Conservation (phyloP, 73 alveolate genomes). For the Symbiodinium natans region DNA sequence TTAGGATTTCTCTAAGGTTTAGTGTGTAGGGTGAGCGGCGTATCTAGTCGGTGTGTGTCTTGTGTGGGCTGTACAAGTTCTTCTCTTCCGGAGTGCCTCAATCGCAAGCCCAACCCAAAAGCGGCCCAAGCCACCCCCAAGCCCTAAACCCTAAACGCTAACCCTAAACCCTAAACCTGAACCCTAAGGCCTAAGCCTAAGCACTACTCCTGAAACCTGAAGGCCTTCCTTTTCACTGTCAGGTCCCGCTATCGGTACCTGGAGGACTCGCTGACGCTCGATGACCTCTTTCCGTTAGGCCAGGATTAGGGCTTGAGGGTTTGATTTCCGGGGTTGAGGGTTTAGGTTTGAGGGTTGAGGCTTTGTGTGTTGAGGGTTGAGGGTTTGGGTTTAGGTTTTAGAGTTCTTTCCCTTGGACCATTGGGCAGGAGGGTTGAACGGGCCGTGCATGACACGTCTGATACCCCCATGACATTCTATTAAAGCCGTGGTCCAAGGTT, state of each 20-base stretch:
- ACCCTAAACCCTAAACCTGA: neutral
- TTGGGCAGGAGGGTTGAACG: too few relatives aligned
- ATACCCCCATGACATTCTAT: neutral
- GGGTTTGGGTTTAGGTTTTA: neutral
- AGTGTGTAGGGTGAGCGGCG: neutral
- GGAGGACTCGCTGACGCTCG: constrained; percentile 29
- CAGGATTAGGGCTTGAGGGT: neutral
- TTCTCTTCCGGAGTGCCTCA: neutral
- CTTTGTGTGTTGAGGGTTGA: neutral
- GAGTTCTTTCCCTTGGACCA: neutral
- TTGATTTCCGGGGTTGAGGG: neutral
- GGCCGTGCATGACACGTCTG: constrained; percentile 5
- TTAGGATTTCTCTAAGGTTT: neutral
- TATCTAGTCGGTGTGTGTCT: neutral
- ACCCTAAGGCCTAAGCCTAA: neutral
- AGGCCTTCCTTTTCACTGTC: neutral
- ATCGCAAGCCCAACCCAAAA: neutral
- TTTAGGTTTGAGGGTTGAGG: neutral
- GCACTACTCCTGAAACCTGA: neutral
- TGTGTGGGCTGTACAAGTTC: neutral
- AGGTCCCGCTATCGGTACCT: constrained; percentile 53
- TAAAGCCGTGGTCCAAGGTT: too few relatives aligned
- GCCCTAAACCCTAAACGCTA: too few relatives aligned
- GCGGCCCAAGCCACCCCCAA: neutral
- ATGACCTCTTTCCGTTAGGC: constrained; percentile 52